These are phyloP conservation scores for Linanthus parryae DNA, from an alignment of 148 eudicot genomes.

Conservation along the genomic window DNA sequence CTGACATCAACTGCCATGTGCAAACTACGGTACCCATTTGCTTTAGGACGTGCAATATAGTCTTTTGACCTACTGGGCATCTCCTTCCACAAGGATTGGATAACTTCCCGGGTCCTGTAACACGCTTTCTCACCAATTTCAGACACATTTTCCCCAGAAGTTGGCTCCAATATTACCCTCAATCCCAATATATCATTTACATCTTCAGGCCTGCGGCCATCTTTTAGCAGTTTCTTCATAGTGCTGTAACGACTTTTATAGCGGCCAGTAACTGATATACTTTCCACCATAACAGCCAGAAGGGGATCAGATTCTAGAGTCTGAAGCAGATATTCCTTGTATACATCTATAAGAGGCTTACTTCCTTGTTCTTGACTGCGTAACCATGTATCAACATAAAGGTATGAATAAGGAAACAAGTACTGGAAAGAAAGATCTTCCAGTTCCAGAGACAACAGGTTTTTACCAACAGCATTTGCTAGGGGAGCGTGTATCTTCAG, in stretches of 20 bases:
- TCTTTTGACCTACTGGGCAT: conserved; percentile 78
- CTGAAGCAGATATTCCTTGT: conserved; percentile 49
- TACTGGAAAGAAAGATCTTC: conserved; percentile 86
- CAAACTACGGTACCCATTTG: conserved; percentile 86
- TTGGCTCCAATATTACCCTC: conserved; percentile 65
- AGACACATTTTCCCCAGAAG: conserved; percentile 25
- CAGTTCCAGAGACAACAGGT: conserved; percentile 60
- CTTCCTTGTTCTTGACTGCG: conserved; percentile 68
- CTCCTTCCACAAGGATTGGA: conserved; percentile 80
- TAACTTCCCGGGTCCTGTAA: conserved; percentile 62
- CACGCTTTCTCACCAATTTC: conserved; percentile 68
- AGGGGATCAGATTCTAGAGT: conserved; percentile 43
- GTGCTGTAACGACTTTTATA: conserved; percentile 95
- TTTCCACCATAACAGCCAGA: conserved; percentile 52
- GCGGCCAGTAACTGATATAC: conserved; percentile 69
- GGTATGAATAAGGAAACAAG: conserved; percentile 88
- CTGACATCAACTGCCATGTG: conserved; percentile 94
- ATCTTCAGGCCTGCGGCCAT: conserved; percentile 90
- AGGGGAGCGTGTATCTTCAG: conserved; percentile 91
- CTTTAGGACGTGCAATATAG: conserved; percentile 78
- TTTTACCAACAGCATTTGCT: conserved; percentile 84
- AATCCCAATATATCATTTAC: conserved; percentile 85
- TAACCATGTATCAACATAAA: conserved; percentile 84
- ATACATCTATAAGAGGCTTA: conserved; percentile 59
- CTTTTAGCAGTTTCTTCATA: conserved; percentile 91